Evolutionary conservation across 257 asterid genomes (phyloP).

Genomic region (Solanum clarkiae): DNA sequence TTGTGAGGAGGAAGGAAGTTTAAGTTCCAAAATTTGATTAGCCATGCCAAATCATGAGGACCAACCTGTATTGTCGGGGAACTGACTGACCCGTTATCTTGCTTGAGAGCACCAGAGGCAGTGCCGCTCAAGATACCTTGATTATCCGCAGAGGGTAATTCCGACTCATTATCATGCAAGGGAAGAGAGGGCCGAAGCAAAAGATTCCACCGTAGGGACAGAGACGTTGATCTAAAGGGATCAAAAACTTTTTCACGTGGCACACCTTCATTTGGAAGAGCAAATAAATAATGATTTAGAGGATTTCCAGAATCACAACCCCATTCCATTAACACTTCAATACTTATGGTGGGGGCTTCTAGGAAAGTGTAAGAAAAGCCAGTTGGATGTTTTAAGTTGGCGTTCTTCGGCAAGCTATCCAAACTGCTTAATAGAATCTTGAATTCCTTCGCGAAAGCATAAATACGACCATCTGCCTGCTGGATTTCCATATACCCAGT

Average conservation of each 20-base stretch:
- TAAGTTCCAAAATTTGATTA: constrained; percentile 81
- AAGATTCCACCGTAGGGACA: constrained; percentile 80
- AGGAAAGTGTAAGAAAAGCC: constrained; percentile 60
- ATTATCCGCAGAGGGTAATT: constrained; percentile 24
- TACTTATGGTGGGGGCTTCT: constrained; percentile 59
- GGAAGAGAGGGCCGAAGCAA: constrained; percentile 67
- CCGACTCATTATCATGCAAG: constrained; percentile 25
- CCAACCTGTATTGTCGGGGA: constrained; percentile 73
- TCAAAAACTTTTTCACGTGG: constrained; percentile 78
- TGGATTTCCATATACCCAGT: constrained; percentile 77
- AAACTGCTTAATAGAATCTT: constrained; percentile 82
- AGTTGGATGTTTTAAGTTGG: constrained; percentile 44
- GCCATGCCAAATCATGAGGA: constrained; percentile 98
- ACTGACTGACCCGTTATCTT: constrained; percentile 32
- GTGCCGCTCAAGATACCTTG: constrained; percentile 33
- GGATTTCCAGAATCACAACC: constrained; percentile 97
- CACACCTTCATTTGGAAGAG: constrained; percentile 78
- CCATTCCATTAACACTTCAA: constrained; percentile 95
- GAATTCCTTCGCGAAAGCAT: constrained; percentile 64
- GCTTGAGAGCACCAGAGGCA: constrained; percentile 24
- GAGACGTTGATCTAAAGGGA: constrained; percentile 88
- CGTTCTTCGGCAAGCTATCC: constrained; percentile 64
- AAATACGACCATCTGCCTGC: constrained; percentile 91
- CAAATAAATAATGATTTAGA: constrained; percentile 85
- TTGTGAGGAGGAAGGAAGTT: constrained; percentile 87